Percentiles rank a stretch among this genome's conserved stretches.
These are phyloP conservation scores for Lipomyces chichibuensis DNA, from an alignment of 805 yeast genomes.

Conservation along the genomic window DNA sequence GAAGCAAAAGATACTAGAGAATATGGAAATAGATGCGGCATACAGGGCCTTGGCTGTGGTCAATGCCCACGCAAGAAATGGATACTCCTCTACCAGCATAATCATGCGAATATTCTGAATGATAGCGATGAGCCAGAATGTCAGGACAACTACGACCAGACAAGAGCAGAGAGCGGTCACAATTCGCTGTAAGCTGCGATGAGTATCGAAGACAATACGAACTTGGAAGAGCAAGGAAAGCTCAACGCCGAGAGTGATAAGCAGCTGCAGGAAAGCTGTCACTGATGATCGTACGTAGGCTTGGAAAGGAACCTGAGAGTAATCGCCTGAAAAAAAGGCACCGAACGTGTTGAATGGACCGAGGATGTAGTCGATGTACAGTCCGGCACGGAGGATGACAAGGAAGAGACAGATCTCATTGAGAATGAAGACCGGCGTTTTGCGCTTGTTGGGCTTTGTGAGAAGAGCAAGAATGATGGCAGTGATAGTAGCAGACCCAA, in stretches of 20 bases:
- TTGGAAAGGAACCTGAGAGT: slow-evolving; percentile 45
- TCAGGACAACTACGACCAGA: slow-evolving; percentile 59
- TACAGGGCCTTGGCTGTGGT: slow-evolving; percentile 55
- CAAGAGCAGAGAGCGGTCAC: slow-evolving; percentile 52
- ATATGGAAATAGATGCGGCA: slow-evolving; percentile 66
- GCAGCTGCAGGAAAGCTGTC: slow-evolving; percentile 60
- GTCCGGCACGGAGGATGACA: slow-evolving; percentile 61
- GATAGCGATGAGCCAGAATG: slow-evolving; percentile 59
- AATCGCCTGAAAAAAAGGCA: slow-evolving; percentile 52
- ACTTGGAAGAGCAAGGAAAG: slow-evolving; percentile 72
- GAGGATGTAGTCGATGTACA: slow-evolving; percentile 58
- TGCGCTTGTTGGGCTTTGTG: slow-evolving; percentile 51
- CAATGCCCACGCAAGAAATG: slow-evolving; percentile 47
- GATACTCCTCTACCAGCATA: slow-evolving; percentile 51
- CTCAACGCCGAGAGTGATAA: slow-evolving; percentile 65
- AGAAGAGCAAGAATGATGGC: slow-evolving; percentile 45
- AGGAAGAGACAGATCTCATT: slow-evolving; percentile 64
- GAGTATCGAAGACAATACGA: slow-evolving; percentile 60
- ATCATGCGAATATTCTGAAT: slow-evolving; percentile 48
- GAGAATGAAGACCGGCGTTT: slow-evolving; percentile 71
- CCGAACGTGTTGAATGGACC: slow-evolving; percentile 58
- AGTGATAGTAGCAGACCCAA: slow-evolving; percentile 32
- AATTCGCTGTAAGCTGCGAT: slow-evolving; percentile 48
- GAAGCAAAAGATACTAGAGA: slow-evolving; percentile 60
- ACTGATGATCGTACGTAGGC: slow-evolving; percentile 61